Base-by-base conservation (phyloP, 164 flowering plant genomes). In the Euptelea pleiosperma region DNA sequence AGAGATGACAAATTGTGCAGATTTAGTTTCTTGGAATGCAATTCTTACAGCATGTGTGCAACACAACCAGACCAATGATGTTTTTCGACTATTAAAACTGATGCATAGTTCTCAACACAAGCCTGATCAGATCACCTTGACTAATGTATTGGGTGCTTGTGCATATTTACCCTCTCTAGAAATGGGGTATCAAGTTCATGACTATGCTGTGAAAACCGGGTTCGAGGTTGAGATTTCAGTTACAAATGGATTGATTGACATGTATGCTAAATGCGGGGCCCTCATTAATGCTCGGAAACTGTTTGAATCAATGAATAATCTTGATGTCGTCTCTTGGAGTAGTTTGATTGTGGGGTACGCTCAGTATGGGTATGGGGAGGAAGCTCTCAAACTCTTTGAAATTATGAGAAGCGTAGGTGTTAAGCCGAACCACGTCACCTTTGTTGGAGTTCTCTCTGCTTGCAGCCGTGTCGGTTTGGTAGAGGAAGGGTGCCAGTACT, bases 11-110 rank as follows among this genome's bases (percentile, higher is more conserved):
- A 28, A 37, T 12, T 36, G 47, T 18, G 71, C 68, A 26, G 79
- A 81, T 60, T 22, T 46, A n/a, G 82, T 79, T 63, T 79, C 89
- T 33, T 84, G 89, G 86, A 84, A 81, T 68, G 74, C 83, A 43
- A 67, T 79, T 53, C 67, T 84, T 25, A 67, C 79, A 11, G 82
- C 79, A 26, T 84, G 81, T 46, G 18, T 70, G 62, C 80, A 60
- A 33, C 81, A 78, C 48, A 44, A 70, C 33, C 66, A 71, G 61
- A 50, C 69, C n/a, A 69, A 37, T 40, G 79, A 84, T 45, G 77
- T 72, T 52, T 66, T 81, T 42, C 57, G 52, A 63, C 62, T 77
- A 44, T 65, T 76, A 2, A 75, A 58, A 50, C 52, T 56, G 44
- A 73, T 84, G 83, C 70, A 66, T 35, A 11, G 31, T 46, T 62